phyloP scores from a whole-genome alignment of 352 stramenopile species.

The Phytophthora sp. region DNA sequence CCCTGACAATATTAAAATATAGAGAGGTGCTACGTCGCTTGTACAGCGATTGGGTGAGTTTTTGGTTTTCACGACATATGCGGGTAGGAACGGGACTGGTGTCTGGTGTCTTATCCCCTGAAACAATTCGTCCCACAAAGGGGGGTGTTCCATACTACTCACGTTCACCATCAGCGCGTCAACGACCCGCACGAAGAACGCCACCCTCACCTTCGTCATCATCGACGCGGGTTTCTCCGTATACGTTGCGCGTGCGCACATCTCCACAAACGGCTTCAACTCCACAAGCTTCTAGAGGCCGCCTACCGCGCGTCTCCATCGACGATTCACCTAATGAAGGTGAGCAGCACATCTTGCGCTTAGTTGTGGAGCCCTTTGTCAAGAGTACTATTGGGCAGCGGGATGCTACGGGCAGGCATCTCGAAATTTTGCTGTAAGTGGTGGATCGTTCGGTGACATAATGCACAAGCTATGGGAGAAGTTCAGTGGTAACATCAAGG shows the following conservation, averaged over 20 bases:
- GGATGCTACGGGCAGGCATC: not conserved
- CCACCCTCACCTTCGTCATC: not conserved
- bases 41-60: no score
- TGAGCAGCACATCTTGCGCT: not conserved
- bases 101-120: no score
- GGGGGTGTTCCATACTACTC: no score
- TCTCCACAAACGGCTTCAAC: not conserved
- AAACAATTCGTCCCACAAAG: no score
- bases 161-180: not conserved
- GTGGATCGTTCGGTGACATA: not conserved
- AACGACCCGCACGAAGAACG: not conserved
- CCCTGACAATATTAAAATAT: no score
- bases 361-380: not conserved
- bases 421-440: constrained; percentile 6
- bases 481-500: not conserved
- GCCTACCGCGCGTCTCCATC: not conserved
- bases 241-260: not conserved
- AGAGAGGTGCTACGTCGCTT: no score
- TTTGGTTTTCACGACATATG: no score
- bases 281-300: not conserved
- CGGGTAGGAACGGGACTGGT: no score
- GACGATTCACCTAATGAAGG: not conserved
- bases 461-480: constrained; percentile 4
- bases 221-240: not conserved
- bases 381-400: not conserved